Evolutionary conservation across 768 basidiomycete species (phyloP).

Genomic region (Podaxis carcinomalis): DNA sequence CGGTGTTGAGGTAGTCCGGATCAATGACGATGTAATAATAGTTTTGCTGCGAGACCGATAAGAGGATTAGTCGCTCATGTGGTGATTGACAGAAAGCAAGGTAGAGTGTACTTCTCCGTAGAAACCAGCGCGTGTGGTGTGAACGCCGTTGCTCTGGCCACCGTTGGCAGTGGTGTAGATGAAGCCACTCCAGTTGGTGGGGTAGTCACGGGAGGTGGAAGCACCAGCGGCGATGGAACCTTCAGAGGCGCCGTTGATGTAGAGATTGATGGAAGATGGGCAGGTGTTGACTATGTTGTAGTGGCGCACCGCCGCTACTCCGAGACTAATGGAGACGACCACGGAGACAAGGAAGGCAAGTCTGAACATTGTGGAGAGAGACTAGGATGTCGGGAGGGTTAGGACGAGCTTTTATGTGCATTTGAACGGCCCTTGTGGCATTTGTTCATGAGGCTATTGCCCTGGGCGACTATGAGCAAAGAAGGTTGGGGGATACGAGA

Average conservation of each 20-base stretch:
- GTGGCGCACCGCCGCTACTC: background rate
- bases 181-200: conserved; percentile 9
- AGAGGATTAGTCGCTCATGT: background rate
- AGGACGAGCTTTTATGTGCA: background rate
- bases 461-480: background rate
- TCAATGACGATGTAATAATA: conserved; percentile 30
- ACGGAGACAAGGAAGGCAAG: background rate
- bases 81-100: background rate
- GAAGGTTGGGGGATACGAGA: background rate
- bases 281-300: conserved; percentile 13
- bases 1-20: conserved; percentile 21
- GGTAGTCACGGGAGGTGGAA: conserved; percentile 5
- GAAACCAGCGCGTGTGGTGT: conserved; percentile 16
- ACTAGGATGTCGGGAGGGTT: background rate
- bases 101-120: conserved; percentile 3
- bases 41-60: conserved; percentile 13
- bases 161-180: conserved; percentile 17
- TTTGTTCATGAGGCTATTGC: background rate
- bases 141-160: conserved; percentile 12
- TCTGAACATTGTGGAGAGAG: background rate
- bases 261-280: conserved; percentile 14
- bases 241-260: conserved; percentile 11
- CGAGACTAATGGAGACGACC: background rate
- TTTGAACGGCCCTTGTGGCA: background rate
- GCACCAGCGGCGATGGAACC: conserved; percentile 3